phyloP scores from a whole-genome alignment of 1,139 yeast species.

The Saccharomyces hybrid region DNA sequence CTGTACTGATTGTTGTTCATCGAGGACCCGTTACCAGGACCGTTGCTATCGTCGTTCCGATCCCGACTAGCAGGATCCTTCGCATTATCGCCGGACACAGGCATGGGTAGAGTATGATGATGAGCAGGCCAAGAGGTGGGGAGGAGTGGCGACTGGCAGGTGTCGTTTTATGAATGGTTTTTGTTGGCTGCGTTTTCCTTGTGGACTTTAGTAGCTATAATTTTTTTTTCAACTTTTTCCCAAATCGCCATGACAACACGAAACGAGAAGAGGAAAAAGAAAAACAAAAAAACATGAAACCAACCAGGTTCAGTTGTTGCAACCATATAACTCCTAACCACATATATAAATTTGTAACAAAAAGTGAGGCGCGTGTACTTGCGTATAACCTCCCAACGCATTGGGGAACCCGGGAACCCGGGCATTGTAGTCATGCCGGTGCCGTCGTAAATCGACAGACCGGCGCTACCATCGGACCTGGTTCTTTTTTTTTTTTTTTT shows the following conservation, averaged over 20 bases:
- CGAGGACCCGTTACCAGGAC: neutral
- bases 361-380: neutral
- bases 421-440: neutral
- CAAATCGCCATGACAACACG: constrained; percentile 1
- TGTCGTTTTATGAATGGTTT: neutral
- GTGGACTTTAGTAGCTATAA: neutral
- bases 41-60: neutral
- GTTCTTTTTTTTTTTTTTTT: neutral
- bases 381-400: neutral
- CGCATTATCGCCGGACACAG: neutral
- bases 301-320: neutral
- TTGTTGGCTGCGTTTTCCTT: neutral
- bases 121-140: neutral
- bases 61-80: neutral
- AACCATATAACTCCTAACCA: neutral
- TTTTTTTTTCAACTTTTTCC: constrained; percentile 1
- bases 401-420: neutral
- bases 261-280: neutral
- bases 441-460: neutral
- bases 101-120: neutral
- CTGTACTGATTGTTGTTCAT: neutral
- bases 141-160: neutral
- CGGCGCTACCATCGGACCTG: neutral
- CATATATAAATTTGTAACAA: neutral
- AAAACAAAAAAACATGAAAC: neutral